Conservation (phyloP, 2,329 filamentous ascomycete species). For the Fusarium clavum region DNA sequence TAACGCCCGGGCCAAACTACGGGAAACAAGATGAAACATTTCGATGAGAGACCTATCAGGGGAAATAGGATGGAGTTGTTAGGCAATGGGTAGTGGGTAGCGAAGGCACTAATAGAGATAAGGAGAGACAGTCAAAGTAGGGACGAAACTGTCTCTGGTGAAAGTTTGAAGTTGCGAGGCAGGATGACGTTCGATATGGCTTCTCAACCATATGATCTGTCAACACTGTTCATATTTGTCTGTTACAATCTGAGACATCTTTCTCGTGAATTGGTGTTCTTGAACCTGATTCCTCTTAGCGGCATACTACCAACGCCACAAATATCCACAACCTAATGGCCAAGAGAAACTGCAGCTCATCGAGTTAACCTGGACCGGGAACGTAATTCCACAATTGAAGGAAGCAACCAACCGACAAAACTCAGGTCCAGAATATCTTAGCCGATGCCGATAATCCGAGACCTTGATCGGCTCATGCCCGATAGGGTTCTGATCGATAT, state of each 20-base stretch:
- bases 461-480: neutral
- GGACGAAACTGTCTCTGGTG: neutral
- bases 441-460: constrained; percentile 14
- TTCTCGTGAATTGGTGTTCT: neutral
- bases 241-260: neutral
- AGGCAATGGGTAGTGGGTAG: neutral
- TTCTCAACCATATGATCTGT: neutral
- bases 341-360: neutral
- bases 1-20: constrained; percentile 2
- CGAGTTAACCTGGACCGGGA: too few species aligned
- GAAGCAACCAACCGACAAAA: neutral
- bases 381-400: neutral
- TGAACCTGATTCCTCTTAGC: constrained; percentile 1
- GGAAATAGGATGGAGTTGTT: neutral
- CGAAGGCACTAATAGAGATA: neutral
- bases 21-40: constrained; percentile 28
- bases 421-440: neutral
- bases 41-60: neutral
- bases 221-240: neutral
- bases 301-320: constrained; percentile 5
- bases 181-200: neutral
- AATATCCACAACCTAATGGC: neutral
- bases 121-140: neutral
- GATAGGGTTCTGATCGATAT: neutral
- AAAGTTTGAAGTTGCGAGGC: neutral